These are phyloP conservation scores for Lactarius sanguifluus DNA, from an alignment of 768 basidiomycete species.

Conservation along the genomic window DNA sequence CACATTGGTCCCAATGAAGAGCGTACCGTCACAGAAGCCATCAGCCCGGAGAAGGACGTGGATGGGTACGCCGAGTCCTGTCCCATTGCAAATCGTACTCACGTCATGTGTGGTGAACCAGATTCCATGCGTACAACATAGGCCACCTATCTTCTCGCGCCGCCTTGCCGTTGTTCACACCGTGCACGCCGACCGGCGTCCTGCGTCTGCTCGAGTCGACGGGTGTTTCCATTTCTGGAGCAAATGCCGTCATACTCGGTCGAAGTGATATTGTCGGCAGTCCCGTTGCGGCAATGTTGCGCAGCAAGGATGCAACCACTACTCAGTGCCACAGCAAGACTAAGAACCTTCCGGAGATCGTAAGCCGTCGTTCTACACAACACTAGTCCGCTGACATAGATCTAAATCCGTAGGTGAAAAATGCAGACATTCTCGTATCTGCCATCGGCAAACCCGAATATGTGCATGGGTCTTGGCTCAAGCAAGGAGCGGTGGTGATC, in stretches of 20 bases:
- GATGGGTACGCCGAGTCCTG: constrained; percentile 66
- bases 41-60: constrained; percentile 93
- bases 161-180: constrained; percentile 83
- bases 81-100: neutral
- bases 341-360: constrained; percentile 74
- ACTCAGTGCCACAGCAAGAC: constrained; percentile 97
- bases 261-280: constrained; percentile 98
- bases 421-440: constrained; percentile 90
- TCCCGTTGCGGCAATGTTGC: constrained; percentile 88
- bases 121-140: constrained; percentile 98
- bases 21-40: constrained; percentile 89
- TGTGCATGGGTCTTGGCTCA: constrained; percentile 92
- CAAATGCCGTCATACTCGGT: constrained; percentile 89
- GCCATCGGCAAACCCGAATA: constrained; percentile 95
- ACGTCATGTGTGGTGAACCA: constrained; percentile 34
- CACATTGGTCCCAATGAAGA: constrained; percentile 82
- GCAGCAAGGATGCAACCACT: constrained; percentile 90
- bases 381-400: neutral
- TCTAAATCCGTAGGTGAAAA: constrained; percentile 55
- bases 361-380: constrained; percentile 39
- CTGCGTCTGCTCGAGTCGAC: constrained; percentile 88
- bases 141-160: constrained; percentile 92
- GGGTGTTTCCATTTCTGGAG: constrained; percentile 71
- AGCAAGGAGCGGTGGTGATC: constrained; percentile 92
- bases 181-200: constrained; percentile 94